Conservation (phyloP, 1,284 basidiomycete genomes). For the Microstroma glucosiphilum region DNA sequence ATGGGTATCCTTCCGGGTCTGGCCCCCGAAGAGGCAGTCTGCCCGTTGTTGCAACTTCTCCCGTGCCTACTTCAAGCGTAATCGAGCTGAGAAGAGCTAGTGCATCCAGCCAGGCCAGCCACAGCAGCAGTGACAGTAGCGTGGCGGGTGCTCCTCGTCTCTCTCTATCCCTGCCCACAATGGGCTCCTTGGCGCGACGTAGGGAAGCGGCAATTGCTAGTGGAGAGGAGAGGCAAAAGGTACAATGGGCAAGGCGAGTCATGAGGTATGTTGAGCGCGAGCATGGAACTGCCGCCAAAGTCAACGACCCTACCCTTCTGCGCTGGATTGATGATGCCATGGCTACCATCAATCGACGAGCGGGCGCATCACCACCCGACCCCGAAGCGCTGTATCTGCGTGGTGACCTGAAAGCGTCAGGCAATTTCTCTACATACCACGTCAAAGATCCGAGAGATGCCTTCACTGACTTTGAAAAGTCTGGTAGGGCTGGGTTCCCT, state of each 20-base stretch:
- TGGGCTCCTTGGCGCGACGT: slow-evolving; percentile 24
- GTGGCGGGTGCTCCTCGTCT: slow-evolving; percentile 20
- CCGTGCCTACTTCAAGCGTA: too few relatives aligned
- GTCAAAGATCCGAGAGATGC: slow-evolving; percentile 67
- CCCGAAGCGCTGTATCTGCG: slow-evolving; percentile 71
- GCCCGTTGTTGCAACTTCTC: too few relatives aligned
- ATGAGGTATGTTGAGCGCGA: slow-evolving; percentile 65
- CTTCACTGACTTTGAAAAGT: slow-evolving; percentile 68
- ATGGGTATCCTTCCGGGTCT: too few relatives aligned
- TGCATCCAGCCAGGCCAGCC: too few relatives aligned
- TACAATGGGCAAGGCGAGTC: slow-evolving; percentile 73
- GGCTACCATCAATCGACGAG: slow-evolving; percentile 26
- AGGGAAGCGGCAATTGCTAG: slow-evolving; percentile 25
- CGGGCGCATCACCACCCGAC: slow-evolving; percentile 52
- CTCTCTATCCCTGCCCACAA: slow-evolving; percentile 37
- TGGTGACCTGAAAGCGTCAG: slow-evolving; percentile 65
- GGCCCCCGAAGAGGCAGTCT: too few relatives aligned
- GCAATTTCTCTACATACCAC: slow-evolving; percentile 55
- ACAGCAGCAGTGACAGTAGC: too few relatives aligned
- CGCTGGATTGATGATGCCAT: slow-evolving; percentile 63
- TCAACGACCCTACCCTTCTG: slow-evolving; percentile 62
- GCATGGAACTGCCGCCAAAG: slow-evolving; percentile 40
- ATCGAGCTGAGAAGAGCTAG: too few relatives aligned
- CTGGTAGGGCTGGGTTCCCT: slow-evolving; percentile 43
- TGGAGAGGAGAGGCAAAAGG: slow-evolving; percentile 59